Evolutionary conservation across 2,329 filamentous ascomycete genomes (phyloP).

Genomic region (Aphanoascus verrucosus): DNA sequence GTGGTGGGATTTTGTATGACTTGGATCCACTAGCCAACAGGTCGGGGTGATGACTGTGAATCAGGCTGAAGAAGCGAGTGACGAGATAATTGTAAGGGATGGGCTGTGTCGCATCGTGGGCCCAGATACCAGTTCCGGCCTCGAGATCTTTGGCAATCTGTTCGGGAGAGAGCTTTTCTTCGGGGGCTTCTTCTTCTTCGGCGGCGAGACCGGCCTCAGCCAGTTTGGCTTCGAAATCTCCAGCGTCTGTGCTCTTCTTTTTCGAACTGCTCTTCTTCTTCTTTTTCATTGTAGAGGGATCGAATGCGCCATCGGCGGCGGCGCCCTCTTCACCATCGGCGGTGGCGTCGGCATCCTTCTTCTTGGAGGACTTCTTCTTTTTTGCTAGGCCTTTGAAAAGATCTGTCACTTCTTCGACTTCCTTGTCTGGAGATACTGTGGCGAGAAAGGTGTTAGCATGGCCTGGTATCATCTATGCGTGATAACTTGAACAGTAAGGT

Average conservation of each 20-base stretch:
- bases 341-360: conserved; percentile 45
- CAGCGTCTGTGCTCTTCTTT: conserved; percentile 45
- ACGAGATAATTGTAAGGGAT: conserved; percentile 82
- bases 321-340: conserved; percentile 42
- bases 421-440: conserved; percentile 42
- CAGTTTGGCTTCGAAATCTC: conserved; percentile 58
- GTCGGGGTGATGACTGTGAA: conserved; percentile 94
- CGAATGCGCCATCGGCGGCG: conserved; percentile 50
- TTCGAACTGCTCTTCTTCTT: conserved; percentile 64
- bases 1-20: conserved; percentile 98
- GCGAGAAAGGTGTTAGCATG: conserved; percentile 43
- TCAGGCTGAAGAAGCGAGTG: conserved; percentile 83
- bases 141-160: conserved; percentile 60
- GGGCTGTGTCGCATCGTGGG: conserved; percentile 63
- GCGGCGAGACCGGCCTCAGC: conserved; percentile 50
- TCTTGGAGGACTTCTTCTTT: conserved; percentile 58
- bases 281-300: conserved; percentile 63
- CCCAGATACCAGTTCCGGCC: conserved; percentile 81
- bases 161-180: conserved; percentile 46
- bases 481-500: neutral
- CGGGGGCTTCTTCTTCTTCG: conserved; percentile 48
- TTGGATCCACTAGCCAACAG: conserved; percentile 77
- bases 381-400: conserved; percentile 61
- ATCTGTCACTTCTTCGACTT: conserved; percentile 55
- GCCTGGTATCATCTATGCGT: no score